Base-by-base conservation (phyloP, 2,329 filamentous ascomycete genomes). In the Septoria petroselini region DNA sequence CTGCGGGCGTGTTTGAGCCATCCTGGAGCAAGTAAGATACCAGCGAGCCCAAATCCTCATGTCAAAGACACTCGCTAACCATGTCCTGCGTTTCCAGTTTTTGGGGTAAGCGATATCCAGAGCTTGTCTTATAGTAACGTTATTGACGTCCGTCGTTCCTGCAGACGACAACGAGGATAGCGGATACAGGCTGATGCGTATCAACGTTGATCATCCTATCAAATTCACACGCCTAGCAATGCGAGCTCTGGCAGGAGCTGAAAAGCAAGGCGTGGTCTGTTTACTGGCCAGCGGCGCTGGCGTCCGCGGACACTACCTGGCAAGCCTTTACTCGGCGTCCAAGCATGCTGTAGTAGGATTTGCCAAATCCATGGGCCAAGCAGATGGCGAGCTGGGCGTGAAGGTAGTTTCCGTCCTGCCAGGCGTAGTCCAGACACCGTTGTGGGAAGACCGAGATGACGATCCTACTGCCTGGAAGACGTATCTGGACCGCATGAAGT, bases 261-360 rank as follows among this genome's bases (percentile, higher is more conserved):
- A 59, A 15, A 59, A 59, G 41, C 51, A 55, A 37, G 57, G 57
- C 29, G 57, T 59, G 3, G 49, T 57, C 18, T 49, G 41, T 19
- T 41, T 59, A 11, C 46, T 59, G 9, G 48, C 57, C 3, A 52
- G 44, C 9, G 52, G 50, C 14, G 53, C 53, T 9, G 53, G 52
- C 21, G 50, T 59, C 19, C 48, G 57, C 34, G 57, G 54, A 23
- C 57, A 59, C 30, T 59, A 57, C 42, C 33, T 59, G 11, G 57
- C 54, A 8, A 41, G 41, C 15, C 41, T 57, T 1, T 66, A 67
- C 41, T 68, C 67, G 9, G 64, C 68, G 0, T 68, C 69, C 2
- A 74, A 74, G 56, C 70, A 71, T 52, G 71, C 65, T 3, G 62
- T 73, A 15, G 68, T 74, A 29, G 70, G 71, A 1, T 65, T 74